Evolutionary conservation across 2,329 filamentous ascomycete species (phyloP).

Genomic region (Pseudogymnoascus pannorum): DNA sequence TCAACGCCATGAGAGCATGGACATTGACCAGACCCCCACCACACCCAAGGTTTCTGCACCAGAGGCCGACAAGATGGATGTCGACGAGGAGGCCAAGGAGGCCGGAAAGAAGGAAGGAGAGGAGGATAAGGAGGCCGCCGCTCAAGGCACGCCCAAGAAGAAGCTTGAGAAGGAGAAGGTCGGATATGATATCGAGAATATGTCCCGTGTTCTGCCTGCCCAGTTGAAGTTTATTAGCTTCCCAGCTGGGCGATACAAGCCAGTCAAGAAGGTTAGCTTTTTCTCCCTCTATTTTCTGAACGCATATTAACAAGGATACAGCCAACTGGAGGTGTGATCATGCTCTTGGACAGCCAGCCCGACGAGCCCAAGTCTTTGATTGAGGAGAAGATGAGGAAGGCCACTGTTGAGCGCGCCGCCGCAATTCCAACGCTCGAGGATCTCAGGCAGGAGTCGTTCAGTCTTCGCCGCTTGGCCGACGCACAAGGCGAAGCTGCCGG

Average conservation of each 20-base stretch:
- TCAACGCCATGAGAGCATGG: slow-evolving; percentile 88
- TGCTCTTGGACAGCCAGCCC: slow-evolving; percentile 80
- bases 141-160: slow-evolving; percentile 65
- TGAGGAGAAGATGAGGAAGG: slow-evolving; percentile 89
- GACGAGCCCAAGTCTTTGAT: slow-evolving; percentile 72
- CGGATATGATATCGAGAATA: slow-evolving; percentile 83
- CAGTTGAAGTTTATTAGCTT: slow-evolving; percentile 97
- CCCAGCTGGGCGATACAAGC: slow-evolving; percentile 81
- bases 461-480: slow-evolving; percentile 36
- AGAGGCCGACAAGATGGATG: slow-evolving; percentile 78
- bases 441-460: slow-evolving; percentile 26
- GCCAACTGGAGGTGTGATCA: slow-evolving; percentile 87
- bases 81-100: slow-evolving; percentile 53
- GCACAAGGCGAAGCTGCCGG: slow-evolving; percentile 23
- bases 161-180: slow-evolving; percentile 94
- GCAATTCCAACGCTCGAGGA: slow-evolving; percentile 28
- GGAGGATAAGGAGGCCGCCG: slow-evolving; percentile 54
- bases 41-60: slow-evolving; percentile 55
- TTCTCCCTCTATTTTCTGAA: not conserved
- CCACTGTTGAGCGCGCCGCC: slow-evolving; percentile 53
- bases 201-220: slow-evolving; percentile 85
- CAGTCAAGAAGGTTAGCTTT: slow-evolving; percentile 77
- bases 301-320: slow-evolving; percentile 40
- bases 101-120: slow-evolving; percentile 41
- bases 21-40: slow-evolving; percentile 73